phyloP scores from a whole-genome alignment of 2,329 filamentous ascomycete genomes.

The Rhexocercosporidium sp. region DNA sequence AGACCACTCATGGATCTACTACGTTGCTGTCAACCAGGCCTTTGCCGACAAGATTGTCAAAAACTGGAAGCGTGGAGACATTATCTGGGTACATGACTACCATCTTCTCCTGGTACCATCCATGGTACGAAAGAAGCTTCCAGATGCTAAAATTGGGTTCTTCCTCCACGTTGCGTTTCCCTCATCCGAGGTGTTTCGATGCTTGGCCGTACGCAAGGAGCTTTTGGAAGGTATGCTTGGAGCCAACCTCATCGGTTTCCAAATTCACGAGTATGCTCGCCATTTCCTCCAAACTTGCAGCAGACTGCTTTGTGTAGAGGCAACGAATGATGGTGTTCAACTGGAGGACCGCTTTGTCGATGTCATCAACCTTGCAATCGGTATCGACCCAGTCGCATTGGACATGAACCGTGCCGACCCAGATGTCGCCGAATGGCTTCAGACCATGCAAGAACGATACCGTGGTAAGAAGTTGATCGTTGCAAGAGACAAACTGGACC shows the following conservation, averaged over 20 bases:
- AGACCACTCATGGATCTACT: conserved; percentile 96
- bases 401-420: conserved; percentile 71
- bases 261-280: conserved; percentile 89
- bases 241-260: conserved; percentile 90
- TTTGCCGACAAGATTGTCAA: conserved; percentile 90
- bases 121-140: conserved; percentile 88
- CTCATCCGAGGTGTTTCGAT: conserved; percentile 94
- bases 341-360: conserved; percentile 94
- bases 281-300: conserved; percentile 97
- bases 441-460: conserved; percentile 82
- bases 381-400: conserved; percentile 83
- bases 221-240: conserved; percentile 92
- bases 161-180: conserved; percentile 96
- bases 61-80: conserved; percentile 92
- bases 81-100: conserved; percentile 96
- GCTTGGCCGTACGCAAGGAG: conserved; percentile 83
- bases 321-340: conserved; percentile 85
- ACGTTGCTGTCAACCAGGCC: conserved; percentile 88
- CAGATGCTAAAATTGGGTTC: conserved; percentile 94
- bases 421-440: conserved; percentile 79
- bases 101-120: conserved; percentile 86
- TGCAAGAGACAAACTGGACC: conserved; percentile 91
- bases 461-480: conserved; percentile 89
- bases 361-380: conserved; percentile 83
- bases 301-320: conserved; percentile 87